Base-by-base conservation (phyloP, 2,329 filamentous ascomycete species). In the Thielaviopsis punctulata region DNA sequence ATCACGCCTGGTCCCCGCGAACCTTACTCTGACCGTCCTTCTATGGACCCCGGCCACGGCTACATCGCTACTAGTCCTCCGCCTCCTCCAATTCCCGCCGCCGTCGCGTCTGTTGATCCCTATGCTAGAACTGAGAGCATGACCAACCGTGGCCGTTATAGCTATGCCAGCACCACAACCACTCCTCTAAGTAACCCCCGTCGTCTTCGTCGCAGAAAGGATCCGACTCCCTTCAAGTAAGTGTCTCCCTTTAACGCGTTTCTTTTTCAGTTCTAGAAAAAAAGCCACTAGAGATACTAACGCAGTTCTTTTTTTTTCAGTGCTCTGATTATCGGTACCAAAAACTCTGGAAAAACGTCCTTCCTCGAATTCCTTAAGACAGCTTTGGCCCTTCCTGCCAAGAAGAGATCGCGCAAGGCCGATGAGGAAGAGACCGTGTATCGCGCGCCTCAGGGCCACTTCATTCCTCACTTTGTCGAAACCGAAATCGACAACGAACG, bases 161-260 rank as follows among this genome's bases (percentile, higher is more conserved):
- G 89, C 70, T 96, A 95, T 68, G 88, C 90, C 53, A 94, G 86
- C 69, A 93, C 85, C 67, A 84, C 86, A 51, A 78, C 90, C 59
- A 95, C 86, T 72, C 84, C 86, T 55, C 80, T 95, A 69, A 95
- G 95, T 71, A 95, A 84, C 66, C 90, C 92, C 57, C 81, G 92
- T 59, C 81, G 89, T 63, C 82, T 96, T 59, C 82, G 92, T 61
- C 84, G 90, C 71, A 82, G 92, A 70, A 96, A 95, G 73, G 92
- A 98, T 63, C 92, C 92, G 8, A 95, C 90, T 10, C 88, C 92
- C 1, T 95, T 96, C 77, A 98, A 98, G 90, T 96, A 73, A 77
- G 88, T 77, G 24, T n/a, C 43, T 18, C n/a, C 27, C 33, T n/a
- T 36, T 47, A 54, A 49, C 47, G 52, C 18, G 9, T 45, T 43